Conservation (phyloP, 306 rosid genomes). For the Sophora flavescens region DNA sequence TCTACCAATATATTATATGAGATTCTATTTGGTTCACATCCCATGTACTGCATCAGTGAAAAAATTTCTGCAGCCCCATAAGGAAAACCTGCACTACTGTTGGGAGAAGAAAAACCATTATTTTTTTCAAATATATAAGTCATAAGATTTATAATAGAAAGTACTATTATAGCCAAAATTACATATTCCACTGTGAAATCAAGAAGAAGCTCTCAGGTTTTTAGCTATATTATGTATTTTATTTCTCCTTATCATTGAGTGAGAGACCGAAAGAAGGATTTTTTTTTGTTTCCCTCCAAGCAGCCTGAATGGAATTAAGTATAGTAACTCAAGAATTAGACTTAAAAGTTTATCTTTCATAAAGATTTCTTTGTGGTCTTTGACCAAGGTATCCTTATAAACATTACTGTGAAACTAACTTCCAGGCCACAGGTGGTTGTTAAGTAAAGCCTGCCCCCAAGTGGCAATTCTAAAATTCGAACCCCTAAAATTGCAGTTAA, state of each 20-base stretch:
- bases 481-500: no score
- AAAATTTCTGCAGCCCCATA: constrained; percentile 92
- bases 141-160: not conserved
- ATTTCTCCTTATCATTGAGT: not conserved
- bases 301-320: not conserved
- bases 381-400: no score
- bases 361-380: not conserved
- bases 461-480: no score
- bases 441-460: not conserved
- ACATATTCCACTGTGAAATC: not conserved
- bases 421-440: no score
- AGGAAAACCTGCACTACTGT: constrained; percentile 95
- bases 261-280: not conserved
- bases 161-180: constrained; percentile 9
- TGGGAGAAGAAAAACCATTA: constrained; percentile 31
- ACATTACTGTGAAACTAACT: no score
- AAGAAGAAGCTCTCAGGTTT: no score
- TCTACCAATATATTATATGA: constrained; percentile 93
- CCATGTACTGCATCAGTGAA: constrained; percentile 96
- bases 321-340: not conserved
- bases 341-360: not conserved
- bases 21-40: constrained; percentile 98
- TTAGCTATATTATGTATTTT: no score
- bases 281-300: not conserved
- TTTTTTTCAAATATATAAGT: not conserved